Conservation (phyloP, 2,329 filamentous ascomycete species). For the Aspergillus sp. region DNA sequence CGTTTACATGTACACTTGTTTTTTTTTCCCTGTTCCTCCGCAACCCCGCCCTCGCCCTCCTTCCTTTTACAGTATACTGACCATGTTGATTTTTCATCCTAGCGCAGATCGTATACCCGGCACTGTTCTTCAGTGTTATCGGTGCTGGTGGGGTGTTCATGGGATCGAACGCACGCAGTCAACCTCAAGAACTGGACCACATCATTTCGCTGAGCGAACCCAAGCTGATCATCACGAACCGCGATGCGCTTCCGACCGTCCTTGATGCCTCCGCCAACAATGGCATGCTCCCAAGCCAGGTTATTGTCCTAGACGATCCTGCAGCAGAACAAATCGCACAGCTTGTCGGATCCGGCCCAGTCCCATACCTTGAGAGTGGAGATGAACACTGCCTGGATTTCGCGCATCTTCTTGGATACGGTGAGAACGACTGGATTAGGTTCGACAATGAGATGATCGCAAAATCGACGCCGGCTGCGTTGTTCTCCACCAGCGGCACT, state of each 20-base stretch:
- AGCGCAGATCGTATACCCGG: constrained; percentile 39
- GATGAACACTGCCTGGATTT: constrained; percentile 25
- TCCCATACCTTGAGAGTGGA: constrained; percentile 16
- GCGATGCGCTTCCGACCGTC: constrained; percentile 38
- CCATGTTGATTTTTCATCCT: not conserved
- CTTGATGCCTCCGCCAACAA: constrained; percentile 32
- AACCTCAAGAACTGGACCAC: constrained; percentile 48
- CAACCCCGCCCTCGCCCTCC: not conserved
- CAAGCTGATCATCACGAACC: constrained; percentile 47
- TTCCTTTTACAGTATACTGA: constrained; percentile 17
- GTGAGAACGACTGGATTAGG: constrained; percentile 49
- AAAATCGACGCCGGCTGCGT: constrained; percentile 51
- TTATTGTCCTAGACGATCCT: constrained; percentile 38
- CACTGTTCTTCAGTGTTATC: constrained; percentile 41
- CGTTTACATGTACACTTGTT: not conserved
- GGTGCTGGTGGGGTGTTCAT: constrained; percentile 51
- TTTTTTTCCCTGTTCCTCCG: not conserved
- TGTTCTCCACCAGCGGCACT: constrained; percentile 58
- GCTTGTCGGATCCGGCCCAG: constrained; percentile 26
- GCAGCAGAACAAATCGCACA: constrained; percentile 31
- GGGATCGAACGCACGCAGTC: constrained; percentile 53
- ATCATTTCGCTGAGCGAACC: constrained; percentile 46
- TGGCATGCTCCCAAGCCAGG: constrained; percentile 31
- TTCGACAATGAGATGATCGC: constrained; percentile 44
- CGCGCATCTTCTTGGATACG: constrained; percentile 43